Conservation (phyloP, 345 rosid species). For the Nasturtium officinale region DNA sequence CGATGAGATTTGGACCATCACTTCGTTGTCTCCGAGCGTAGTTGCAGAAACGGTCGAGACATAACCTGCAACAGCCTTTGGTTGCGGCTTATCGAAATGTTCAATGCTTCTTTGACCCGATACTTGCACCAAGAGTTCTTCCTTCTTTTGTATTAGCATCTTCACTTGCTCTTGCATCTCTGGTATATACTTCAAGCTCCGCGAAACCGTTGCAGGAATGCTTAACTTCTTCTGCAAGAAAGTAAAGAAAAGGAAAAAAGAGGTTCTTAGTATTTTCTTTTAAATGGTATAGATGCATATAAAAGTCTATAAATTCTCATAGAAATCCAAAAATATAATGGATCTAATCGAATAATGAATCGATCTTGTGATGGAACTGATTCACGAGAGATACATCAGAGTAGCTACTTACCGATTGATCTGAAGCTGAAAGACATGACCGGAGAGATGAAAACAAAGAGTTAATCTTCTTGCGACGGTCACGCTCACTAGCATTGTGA, state of each 20-base stretch:
- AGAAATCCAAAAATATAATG: not conserved
- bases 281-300: not conserved
- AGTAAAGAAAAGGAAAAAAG: not conserved
- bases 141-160: constrained; percentile 44
- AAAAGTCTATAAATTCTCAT: not conserved
- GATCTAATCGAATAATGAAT: not conserved
- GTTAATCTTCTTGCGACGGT: constrained; percentile 68
- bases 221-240: constrained; percentile 57
- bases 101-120: constrained; percentile 38
- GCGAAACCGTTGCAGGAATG: constrained; percentile 55
- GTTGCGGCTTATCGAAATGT: constrained; percentile 26
- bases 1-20: constrained; percentile 53
- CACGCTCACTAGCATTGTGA: constrained; percentile 77
- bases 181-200: constrained; percentile 57
- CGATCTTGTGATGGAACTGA: constrained; percentile 3
- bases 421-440: constrained; percentile 57
- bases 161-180: constrained; percentile 55
- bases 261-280: not conserved
- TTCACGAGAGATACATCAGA: not conserved
- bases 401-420: constrained; percentile 48
- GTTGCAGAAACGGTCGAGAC: constrained; percentile 46
- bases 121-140: constrained; percentile 47
- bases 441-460: constrained; percentile 63
- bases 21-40: constrained; percentile 52
- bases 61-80: constrained; percentile 28